Evolutionary conservation across 2,329 filamentous ascomycete genomes (phyloP).

Genomic region (Pseudocercospora ulei): DNA sequence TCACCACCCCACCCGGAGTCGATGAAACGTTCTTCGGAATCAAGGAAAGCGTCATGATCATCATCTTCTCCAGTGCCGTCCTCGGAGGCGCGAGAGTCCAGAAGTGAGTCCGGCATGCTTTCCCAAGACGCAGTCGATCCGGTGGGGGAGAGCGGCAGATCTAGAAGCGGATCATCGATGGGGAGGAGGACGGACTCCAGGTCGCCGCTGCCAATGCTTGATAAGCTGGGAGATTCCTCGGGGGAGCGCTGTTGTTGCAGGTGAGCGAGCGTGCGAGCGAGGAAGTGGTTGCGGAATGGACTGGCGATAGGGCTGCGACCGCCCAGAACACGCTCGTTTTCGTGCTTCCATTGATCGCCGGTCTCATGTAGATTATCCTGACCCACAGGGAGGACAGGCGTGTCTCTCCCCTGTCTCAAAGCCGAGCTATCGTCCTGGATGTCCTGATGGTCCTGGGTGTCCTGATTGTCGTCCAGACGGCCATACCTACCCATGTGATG

Average conservation of each 20-base stretch:
- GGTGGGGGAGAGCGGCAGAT: constrained; percentile 31
- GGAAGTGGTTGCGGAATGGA: constrained; percentile 24
- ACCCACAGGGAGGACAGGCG: no score
- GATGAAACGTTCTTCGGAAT: constrained; percentile 53
- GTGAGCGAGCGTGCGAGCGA: constrained; percentile 15
- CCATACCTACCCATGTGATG: constrained; percentile 44
- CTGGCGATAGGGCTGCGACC: constrained; percentile 22
- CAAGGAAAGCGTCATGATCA: constrained; percentile 49
- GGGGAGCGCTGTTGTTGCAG: constrained; percentile 11
- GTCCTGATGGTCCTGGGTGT: neutral
- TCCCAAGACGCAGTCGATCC: constrained; percentile 29
- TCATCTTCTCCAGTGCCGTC: constrained; percentile 45
- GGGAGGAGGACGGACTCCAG: constrained; percentile 38
- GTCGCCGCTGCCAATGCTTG: constrained; percentile 28
- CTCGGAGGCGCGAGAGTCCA: constrained; percentile 23
- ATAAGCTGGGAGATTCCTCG: constrained; percentile 23
- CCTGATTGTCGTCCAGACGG: constrained; percentile 2
- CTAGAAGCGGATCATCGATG: constrained; percentile 37
- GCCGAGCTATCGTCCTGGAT: neutral
- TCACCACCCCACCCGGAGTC: constrained; percentile 65
- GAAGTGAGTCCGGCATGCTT: constrained; percentile 23
- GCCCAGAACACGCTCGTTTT: neutral
- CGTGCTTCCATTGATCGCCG: neutral
- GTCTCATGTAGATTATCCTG: neutral
- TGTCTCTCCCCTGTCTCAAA: no score